These are phyloP conservation scores for Pezicula neosporulosa DNA, from an alignment of 2,329 filamentous ascomycete species.

Conservation along the genomic window DNA sequence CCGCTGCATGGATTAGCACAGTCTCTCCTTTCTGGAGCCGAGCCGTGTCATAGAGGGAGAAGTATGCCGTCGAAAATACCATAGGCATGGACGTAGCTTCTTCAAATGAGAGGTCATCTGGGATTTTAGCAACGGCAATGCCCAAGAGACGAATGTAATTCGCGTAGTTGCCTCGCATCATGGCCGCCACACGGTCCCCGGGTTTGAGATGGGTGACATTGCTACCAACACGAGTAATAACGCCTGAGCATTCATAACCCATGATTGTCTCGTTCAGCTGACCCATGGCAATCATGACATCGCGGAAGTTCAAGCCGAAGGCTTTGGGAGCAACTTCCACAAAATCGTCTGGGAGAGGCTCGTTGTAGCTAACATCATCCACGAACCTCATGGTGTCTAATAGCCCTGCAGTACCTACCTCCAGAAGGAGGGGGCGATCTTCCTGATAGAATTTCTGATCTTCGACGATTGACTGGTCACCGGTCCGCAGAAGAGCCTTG, in stretches of 20 bases:
- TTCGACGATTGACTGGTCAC: neutral
- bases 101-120: slow-evolving; percentile 7
- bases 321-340: slow-evolving; percentile 20
- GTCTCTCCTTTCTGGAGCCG: slow-evolving; percentile 10
- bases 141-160: neutral
- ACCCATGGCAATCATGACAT: slow-evolving; percentile 28
- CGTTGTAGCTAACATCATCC: slow-evolving; percentile 11
- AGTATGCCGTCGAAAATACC: slow-evolving; percentile 12
- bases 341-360: slow-evolving; percentile 10
- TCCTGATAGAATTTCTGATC: neutral
- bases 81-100: slow-evolving; percentile 12
- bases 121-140: slow-evolving; percentile 1
- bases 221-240: slow-evolving; percentile 21
- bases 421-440: slow-evolving; percentile 5
- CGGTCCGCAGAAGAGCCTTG: neutral
- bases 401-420: slow-evolving; percentile 12
- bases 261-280: slow-evolving; percentile 21
- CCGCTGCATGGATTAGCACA: slow-evolving; percentile 28
- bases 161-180: neutral
- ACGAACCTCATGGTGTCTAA: slow-evolving; percentile 20
- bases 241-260: slow-evolving; percentile 25
- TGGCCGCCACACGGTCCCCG: slow-evolving; percentile 23
- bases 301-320: slow-evolving; percentile 29
- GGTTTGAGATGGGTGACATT: slow-evolving; percentile 15
- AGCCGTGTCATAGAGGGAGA: slow-evolving; percentile 5